phyloP scores from a whole-genome alignment of 164 flowering plant species.

The Santalum album region DNA sequence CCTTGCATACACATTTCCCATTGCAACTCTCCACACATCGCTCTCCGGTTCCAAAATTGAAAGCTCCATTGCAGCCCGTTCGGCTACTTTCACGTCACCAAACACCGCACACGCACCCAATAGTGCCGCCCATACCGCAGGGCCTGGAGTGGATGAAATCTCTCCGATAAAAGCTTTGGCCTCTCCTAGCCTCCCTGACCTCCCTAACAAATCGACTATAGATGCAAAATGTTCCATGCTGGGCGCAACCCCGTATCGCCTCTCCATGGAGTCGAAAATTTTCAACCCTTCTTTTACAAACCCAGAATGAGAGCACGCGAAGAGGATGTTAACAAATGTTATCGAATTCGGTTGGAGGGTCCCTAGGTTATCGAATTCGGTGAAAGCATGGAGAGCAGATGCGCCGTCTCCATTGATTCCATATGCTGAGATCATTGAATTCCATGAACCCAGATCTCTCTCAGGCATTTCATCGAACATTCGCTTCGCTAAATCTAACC shows the following conservation, averaged over 20 bases:
- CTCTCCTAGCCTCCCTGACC: conserved; percentile 16
- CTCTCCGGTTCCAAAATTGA: conserved; percentile 12
- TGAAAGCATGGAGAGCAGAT: not conserved
- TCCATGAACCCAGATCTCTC: conserved; percentile 4
- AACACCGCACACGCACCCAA: conserved; percentile 16
- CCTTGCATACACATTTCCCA: conserved; percentile 16
- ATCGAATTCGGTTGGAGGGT: not conserved
- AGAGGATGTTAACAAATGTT: conserved; percentile 4
- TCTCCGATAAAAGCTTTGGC: conserved; percentile 11
- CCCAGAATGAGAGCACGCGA: conserved; percentile 6
- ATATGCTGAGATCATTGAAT: conserved; percentile 3
- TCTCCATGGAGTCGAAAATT: not conserved
- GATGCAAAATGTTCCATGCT: conserved; percentile 6
- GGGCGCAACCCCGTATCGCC: conserved; percentile 1
- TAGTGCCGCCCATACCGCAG: conserved; percentile 16
- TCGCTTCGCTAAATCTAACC: not conserved
- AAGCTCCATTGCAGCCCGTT: conserved; percentile 9
- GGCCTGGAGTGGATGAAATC: conserved; percentile 11
- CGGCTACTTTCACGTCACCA: conserved; percentile 12
- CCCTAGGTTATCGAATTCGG: not conserved
- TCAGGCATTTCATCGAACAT: conserved; percentile 4
- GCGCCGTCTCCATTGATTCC: conserved; percentile 7
- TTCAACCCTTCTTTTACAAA: not conserved
- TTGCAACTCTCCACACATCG: conserved; percentile 10
- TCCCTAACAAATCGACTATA: conserved; percentile 2